Base-by-base conservation (phyloP, 2,329 filamentous ascomycete species). In the Monilinia fructigena region DNA sequence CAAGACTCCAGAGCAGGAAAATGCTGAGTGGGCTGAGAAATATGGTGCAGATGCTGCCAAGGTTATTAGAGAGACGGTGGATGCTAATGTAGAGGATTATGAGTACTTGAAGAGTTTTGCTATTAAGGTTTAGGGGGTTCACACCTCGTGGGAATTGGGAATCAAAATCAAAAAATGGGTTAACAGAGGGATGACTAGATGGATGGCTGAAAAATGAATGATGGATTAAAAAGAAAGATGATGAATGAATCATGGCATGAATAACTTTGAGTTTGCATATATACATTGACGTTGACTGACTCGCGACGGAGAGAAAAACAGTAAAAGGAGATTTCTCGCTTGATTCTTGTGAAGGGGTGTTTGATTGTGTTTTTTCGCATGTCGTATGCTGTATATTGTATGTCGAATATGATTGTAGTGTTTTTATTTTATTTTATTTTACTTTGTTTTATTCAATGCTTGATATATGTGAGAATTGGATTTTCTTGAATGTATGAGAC, bases 41-140 rank as follows among this genome's bases (percentile, higher is more conserved):
- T 95, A 85, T 73, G 91, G 91, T 45, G 83, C 87, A 56, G 84
- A 92, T 74, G 90, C 82, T 16, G 87, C 89, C 66, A 87, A 86
- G 75, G 76, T 88, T 56, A 94, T 95, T 74, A 82, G 87, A 68
- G 81, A 87, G 72, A 88, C 85, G 16, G 91, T 93, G 48, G 83
- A 91, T 68, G 87, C 84, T 64, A 93, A 92, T 74, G 80, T 91
- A 58, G 81, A 83, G 61, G 84, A 92, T 75, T 95, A 95, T 77
- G 89, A 94, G 78, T 92, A 93, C 76, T 79, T 95, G 77, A 93
- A 90, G 83, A 83, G 86, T 73, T 95, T 92, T 78, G 87, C 87
- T 68, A 82, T 92, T 74, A 85, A 85, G 77, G 80, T 86, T 69
- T 86, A 60, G 54, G 23, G 28, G 52, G 31, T 35, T 35, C 5